These are phyloP conservation scores for Neurospora africana DNA, from an alignment of 495 filamentous ascomycete genomes.

Conservation along the genomic window DNA sequence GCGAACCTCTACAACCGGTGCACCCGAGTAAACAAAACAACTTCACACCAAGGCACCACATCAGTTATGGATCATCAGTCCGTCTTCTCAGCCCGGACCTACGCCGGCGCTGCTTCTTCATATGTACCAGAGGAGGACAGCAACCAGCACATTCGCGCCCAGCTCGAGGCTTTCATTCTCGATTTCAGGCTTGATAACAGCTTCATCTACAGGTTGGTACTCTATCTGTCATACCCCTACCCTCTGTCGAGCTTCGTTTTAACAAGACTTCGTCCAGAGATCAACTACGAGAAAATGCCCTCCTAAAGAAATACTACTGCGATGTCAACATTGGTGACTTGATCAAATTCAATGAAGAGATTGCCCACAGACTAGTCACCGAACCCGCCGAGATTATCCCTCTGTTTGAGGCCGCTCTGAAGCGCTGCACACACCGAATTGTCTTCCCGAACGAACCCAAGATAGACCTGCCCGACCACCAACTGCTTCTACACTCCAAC, in stretches of 20 bases:
- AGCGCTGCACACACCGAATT: conserved; percentile 83
- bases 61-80: conserved; percentile 74
- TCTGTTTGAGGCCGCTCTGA: conserved; percentile 81
- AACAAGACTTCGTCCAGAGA: conserved; percentile 47
- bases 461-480: conserved; percentile 72
- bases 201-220: conserved; percentile 71
- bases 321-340: conserved; percentile 95
- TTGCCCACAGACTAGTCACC: conserved; percentile 81
- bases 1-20: background rate
- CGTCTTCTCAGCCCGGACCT: conserved; percentile 58
- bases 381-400: conserved; percentile 92
- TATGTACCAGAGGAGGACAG: conserved; percentile 44
- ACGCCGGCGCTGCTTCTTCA: conserved; percentile 17
- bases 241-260: background rate
- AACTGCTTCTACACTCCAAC: conserved; percentile 88
- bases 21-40: conserved; percentile 8
- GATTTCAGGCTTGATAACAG: conserved; percentile 93
- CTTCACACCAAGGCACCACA: background rate
- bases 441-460: conserved; percentile 65
- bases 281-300: conserved; percentile 88
- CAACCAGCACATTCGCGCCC: conserved; percentile 48
- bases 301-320: conserved; percentile 91
- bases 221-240: conserved; percentile 21
- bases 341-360: conserved; percentile 92
- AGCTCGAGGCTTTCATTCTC: conserved; percentile 73